phyloP scores from a whole-genome alignment of 345 rosid species.

The Sisymbrium altissimum region DNA sequence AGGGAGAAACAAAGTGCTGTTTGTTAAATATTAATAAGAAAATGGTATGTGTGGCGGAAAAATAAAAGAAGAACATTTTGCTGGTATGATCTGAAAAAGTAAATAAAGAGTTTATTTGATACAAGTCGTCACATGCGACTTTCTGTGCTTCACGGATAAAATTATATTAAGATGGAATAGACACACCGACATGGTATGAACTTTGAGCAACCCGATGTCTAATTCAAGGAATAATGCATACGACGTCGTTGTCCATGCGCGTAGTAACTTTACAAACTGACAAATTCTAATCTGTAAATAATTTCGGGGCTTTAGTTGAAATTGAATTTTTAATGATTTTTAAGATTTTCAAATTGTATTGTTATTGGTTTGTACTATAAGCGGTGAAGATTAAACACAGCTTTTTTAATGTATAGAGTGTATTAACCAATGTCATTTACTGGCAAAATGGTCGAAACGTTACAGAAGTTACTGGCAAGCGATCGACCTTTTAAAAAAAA shows the following conservation, averaged over 20 bases:
- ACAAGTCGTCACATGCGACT: slow-evolving; percentile 24
- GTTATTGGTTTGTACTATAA: too few relatives aligned
- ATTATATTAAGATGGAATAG: background rate
- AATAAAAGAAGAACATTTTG: background rate
- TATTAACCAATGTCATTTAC: too few relatives aligned
- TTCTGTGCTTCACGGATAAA: background rate
- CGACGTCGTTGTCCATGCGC: background rate
- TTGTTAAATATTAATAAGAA: too few relatives aligned
- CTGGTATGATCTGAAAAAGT: background rate
- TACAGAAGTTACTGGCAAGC: background rate
- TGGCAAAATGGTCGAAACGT: background rate
- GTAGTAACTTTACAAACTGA: background rate
- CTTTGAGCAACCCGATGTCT: background rate
- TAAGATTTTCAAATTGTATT: too few relatives aligned
- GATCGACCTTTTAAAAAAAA: background rate
- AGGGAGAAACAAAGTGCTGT: too few relatives aligned
- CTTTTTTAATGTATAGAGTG: too few relatives aligned
- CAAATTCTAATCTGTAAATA: background rate
- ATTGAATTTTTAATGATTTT: too few relatives aligned
- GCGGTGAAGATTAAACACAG: background rate
- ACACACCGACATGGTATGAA: slow-evolving; percentile 26
- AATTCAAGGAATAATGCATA: background rate
- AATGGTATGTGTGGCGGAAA: too few relatives aligned
- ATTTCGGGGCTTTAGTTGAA: too few relatives aligned
- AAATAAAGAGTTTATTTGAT: background rate